Conservation (phyloP, 2,329 filamentous ascomycete genomes). For the Pleurostoma richardsiae region DNA sequence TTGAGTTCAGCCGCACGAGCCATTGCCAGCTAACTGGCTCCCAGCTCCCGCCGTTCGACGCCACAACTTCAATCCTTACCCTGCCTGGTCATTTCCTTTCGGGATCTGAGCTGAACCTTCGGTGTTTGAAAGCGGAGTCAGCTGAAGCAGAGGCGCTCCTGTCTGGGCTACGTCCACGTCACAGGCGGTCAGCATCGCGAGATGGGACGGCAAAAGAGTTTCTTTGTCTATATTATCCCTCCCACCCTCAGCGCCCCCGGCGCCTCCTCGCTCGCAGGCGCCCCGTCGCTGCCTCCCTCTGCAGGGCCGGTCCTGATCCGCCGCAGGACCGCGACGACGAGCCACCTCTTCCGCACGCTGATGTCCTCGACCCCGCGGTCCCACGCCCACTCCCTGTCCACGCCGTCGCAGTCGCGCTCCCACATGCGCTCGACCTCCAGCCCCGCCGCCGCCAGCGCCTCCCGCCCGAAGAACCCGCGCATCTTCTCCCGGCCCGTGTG, state of each 20-base stretch:
- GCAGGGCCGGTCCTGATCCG: slow-evolving; percentile 14
- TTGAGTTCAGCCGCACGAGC: no score
- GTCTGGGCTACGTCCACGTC: neutral
- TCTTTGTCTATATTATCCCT: no score
- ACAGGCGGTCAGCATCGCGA: slow-evolving; percentile 10
- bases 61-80: no score
- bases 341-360: slow-evolving; percentile 62
- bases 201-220: neutral
- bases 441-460: slow-evolving; percentile 38
- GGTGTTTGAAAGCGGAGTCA: no score
- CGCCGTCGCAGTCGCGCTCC: slow-evolving; percentile 64
- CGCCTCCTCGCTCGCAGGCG: no score
- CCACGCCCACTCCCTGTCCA: slow-evolving; percentile 54
- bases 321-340: slow-evolving; percentile 54
- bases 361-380: slow-evolving; percentile 59
- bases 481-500: slow-evolving; percentile 66
- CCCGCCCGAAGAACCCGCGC: slow-evolving; percentile 55
- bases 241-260: no score
- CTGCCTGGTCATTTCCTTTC: no score
- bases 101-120: no score
- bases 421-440: slow-evolving; percentile 61
- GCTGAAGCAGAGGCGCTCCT: no score
- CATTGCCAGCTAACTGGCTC: no score
- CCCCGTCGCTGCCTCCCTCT: no score
- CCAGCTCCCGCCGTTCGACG: no score